Percentiles rank a stretch among this genome's conserved stretches.
phyloP scores from a whole-genome alignment of 176 grass and related monocot species.

The Tuctoria greenei region DNA sequence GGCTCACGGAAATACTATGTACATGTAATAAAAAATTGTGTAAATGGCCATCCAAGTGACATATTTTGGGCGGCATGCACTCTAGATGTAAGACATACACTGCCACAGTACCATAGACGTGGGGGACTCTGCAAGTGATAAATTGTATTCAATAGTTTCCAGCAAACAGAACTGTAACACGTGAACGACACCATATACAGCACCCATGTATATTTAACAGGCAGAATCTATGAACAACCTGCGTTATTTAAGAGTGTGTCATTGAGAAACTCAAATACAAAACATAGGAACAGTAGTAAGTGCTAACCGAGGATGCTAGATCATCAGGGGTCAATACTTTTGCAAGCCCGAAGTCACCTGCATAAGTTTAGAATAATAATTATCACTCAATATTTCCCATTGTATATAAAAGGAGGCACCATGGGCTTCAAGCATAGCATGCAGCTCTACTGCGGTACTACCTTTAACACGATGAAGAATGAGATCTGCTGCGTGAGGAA shows the following conservation, averaged over 20 bases:
- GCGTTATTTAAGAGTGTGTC: background rate
- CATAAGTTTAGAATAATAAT: conserved; percentile 22
- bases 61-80: too few relatives aligned
- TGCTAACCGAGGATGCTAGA: conserved; percentile 80
- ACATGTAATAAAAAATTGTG: too few relatives aligned
- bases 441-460: conserved; percentile 33
- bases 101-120: too few relatives aligned
- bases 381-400: background rate
- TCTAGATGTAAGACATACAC: too few relatives aligned
- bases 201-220: too few relatives aligned
- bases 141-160: too few relatives aligned
- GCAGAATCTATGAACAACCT: too few relatives aligned
- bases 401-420: background rate
- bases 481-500: conserved; percentile 53
- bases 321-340: conserved; percentile 80
- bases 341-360: conserved; percentile 91
- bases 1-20: too few relatives aligned
- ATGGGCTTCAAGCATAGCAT: conserved; percentile 5
- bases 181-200: too few relatives aligned
- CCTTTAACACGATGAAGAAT: conserved; percentile 98
- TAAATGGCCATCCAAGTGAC: too few relatives aligned
- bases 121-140: too few relatives aligned
- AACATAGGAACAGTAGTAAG: background rate
- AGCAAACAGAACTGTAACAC: too few relatives aligned
- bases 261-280: background rate